Evolutionary conservation across 345 rosid species (phyloP).

Genomic region (Bruguiera sexangula): DNA sequence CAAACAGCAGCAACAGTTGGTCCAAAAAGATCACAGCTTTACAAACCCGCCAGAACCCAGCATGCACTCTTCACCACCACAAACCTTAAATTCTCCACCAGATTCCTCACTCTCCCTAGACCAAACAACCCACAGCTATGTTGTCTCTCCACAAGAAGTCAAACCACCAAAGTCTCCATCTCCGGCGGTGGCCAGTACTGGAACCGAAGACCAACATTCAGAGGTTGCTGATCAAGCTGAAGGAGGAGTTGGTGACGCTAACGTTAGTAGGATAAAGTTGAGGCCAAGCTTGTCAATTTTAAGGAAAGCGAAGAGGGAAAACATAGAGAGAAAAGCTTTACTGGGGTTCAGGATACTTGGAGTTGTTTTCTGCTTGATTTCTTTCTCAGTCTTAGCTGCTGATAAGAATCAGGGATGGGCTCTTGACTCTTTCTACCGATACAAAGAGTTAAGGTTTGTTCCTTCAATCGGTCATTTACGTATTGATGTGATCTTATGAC

Average conservation of each 20-base stretch:
- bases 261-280: slow-evolving; percentile 27
- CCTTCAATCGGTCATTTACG: background rate
- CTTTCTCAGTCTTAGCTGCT: slow-evolving; percentile 74
- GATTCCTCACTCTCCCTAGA: slow-evolving; percentile 38
- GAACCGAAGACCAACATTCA: slow-evolving; percentile 23
- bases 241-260: slow-evolving; percentile 23
- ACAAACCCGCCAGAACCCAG: background rate
- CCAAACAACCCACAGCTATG: slow-evolving; percentile 39
- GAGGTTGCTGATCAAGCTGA: slow-evolving; percentile 19
- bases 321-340: slow-evolving; percentile 38
- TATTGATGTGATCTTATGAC: too few species aligned
- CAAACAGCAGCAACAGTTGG: background rate
- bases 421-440: slow-evolving; percentile 70
- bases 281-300: slow-evolving; percentile 44
- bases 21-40: background rate
- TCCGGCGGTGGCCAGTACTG: slow-evolving; percentile 17
- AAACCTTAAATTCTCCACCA: slow-evolving; percentile 28
- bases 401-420: slow-evolving; percentile 91
- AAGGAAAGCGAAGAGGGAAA: slow-evolving; percentile 47
- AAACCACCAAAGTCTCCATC: slow-evolving; percentile 6
- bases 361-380: slow-evolving; percentile 58
- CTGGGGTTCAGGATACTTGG: slow-evolving; percentile 62
- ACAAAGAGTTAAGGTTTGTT: slow-evolving; percentile 79
- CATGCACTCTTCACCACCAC: slow-evolving; percentile 9
- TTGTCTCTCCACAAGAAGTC: slow-evolving; percentile 36